phyloP scores from a whole-genome alignment of 176 grass and related monocot genomes.

The Cocos nucifera region DNA sequence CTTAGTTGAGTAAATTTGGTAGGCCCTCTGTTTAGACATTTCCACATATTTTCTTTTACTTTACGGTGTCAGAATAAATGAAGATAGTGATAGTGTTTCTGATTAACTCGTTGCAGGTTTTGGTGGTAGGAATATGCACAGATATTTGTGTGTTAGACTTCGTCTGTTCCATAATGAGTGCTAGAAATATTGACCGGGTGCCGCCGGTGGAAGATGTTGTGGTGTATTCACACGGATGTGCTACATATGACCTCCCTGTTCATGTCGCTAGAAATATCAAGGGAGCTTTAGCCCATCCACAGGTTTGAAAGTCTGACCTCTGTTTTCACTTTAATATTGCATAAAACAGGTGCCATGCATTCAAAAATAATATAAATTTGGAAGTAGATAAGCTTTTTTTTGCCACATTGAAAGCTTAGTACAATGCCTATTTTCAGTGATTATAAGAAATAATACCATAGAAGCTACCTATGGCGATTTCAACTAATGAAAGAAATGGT shows the following conservation, averaged over 20 bases:
- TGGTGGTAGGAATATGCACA: constrained; percentile 82
- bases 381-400: neutral
- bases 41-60: too few relatives aligned
- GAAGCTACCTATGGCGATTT: too few relatives aligned
- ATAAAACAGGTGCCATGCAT: neutral
- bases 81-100: neutral
- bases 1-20: neutral
- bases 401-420: too few relatives aligned
- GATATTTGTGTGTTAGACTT: constrained; percentile 85
- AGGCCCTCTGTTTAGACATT: neutral
- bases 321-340: neutral
- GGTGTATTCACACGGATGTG: constrained; percentile 82
- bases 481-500: too few relatives aligned
- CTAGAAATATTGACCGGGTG: constrained; percentile 65
- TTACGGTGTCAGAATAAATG: too few relatives aligned
- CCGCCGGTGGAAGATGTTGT: constrained; percentile 64
- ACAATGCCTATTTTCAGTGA: too few relatives aligned
- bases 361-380: neutral
- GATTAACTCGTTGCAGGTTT: constrained; percentile 30
- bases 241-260: constrained; percentile 70
- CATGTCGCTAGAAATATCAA: constrained; percentile 55
- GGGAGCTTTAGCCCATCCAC: constrained; percentile 68
- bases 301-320: constrained; percentile 29
- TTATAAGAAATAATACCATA: too few relatives aligned
- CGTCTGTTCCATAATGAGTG: constrained; percentile 51